Evolutionary conservation across 148 eudicot genomes (phyloP).

Genomic region (Silene uniflora): DNA sequence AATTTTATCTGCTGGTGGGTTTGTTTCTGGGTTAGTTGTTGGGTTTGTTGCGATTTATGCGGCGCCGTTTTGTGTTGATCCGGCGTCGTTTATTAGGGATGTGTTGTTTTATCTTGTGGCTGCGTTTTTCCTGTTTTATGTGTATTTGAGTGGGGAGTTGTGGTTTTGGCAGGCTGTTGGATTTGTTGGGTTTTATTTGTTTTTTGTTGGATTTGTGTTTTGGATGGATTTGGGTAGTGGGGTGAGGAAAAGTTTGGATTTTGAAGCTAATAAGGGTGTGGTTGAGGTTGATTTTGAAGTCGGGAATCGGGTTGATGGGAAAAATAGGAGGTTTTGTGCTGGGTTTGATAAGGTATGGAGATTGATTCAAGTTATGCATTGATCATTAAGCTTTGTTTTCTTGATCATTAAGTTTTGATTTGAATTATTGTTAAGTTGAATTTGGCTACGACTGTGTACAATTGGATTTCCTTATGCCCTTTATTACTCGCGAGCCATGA

Average conservation of each 20-base stretch:
- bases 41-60: conserved; percentile 87
- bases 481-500: too few species aligned
- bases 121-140: conserved; percentile 68
- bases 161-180: conserved; percentile 90
- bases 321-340: conserved; percentile 23
- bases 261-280: conserved; percentile 27
- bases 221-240: conserved; percentile 86
- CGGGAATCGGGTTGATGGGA: conserved; percentile 26
- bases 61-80: conserved; percentile 68
- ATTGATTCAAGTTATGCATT: not conserved
- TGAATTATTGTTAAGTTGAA: not conserved
- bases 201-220: conserved; percentile 91
- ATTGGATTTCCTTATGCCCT: not conserved
- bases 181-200: conserved; percentile 80
- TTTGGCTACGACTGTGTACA: not conserved
- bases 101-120: conserved; percentile 76
- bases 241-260: conserved; percentile 23
- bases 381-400: not conserved
- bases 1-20: conserved; percentile 79
- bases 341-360: conserved; percentile 48
- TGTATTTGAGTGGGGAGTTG: conserved; percentile 86
- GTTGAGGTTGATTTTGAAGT: conserved; percentile 30
- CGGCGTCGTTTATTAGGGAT: conserved; percentile 72
- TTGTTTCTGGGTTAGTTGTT: conserved; percentile 77
- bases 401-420: not conserved